Percentiles rank a stretch among this genome's conserved stretches.
These are phyloP conservation scores for Eucalyptus regnans DNA, from an alignment of 345 rosid species.

Conservation along the genomic window DNA sequence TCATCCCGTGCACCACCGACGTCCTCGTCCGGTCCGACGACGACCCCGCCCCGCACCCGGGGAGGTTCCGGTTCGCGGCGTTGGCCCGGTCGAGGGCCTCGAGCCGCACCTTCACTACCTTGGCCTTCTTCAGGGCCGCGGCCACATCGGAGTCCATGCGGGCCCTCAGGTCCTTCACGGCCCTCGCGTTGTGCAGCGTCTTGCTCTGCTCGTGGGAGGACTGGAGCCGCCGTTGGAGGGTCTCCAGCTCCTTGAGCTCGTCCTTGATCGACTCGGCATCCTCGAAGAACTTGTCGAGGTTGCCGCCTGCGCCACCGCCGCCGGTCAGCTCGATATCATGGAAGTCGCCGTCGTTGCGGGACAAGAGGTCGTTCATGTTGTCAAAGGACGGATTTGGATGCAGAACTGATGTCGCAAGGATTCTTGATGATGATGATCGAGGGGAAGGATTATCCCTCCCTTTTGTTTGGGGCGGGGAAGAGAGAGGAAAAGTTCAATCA, in stretches of 20 bases:
- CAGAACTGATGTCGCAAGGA: neutral
- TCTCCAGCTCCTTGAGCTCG: slow-evolving; percentile 66
- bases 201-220: slow-evolving; percentile 85
- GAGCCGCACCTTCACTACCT: slow-evolving; percentile 59
- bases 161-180: slow-evolving; percentile 67
- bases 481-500: neutral
- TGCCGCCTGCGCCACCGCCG: slow-evolving; percentile 32
- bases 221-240: slow-evolving; percentile 41
- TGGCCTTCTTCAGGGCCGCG: slow-evolving; percentile 70
- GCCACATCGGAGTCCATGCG: slow-evolving; percentile 82
- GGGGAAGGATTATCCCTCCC: neutral
- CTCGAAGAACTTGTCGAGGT: slow-evolving; percentile 73
- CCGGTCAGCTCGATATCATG: slow-evolving; percentile 21
- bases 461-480: neutral
- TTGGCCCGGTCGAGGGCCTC: slow-evolving; percentile 90
- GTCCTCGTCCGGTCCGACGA: slow-evolving; percentile 87
- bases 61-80: slow-evolving; percentile 64
- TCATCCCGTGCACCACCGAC: slow-evolving; percentile 69
- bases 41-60: slow-evolving; percentile 84
- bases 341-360: slow-evolving; percentile 10
- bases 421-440: neutral
- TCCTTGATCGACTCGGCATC: slow-evolving; percentile 81
- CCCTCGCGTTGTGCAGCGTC: slow-evolving; percentile 66
- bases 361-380: slow-evolving; percentile 68
- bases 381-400: neutral